Evolutionary conservation across 2,329 filamentous ascomycete genomes (phyloP).

Genomic region (Bisporella sp.): DNA sequence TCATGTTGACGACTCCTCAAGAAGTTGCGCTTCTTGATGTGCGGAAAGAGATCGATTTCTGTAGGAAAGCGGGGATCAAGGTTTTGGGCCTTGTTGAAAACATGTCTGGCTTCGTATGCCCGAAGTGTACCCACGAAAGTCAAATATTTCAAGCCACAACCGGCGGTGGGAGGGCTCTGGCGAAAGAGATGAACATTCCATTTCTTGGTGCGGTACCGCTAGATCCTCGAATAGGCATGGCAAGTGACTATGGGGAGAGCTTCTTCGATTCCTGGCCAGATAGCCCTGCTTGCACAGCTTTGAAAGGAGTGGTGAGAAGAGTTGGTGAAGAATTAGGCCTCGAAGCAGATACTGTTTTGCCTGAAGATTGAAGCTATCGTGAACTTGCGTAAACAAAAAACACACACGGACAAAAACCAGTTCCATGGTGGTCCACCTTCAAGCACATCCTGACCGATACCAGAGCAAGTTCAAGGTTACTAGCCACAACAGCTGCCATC

Average conservation of each 20-base stretch:
- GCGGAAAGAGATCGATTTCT: constrained; percentile 96
- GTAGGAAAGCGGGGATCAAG: constrained; percentile 83
- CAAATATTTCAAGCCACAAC: constrained; percentile 91
- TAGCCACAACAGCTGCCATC: no score
- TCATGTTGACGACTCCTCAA: constrained; percentile 90
- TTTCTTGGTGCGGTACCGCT: constrained; percentile 87
- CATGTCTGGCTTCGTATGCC: constrained; percentile 96
- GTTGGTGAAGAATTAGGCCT: constrained; percentile 58
- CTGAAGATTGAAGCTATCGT: not conserved
- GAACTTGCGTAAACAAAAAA: not conserved
- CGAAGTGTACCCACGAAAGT: constrained; percentile 73
- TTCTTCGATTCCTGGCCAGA: constrained; percentile 93
- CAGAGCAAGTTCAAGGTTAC: no score
- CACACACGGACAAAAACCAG: no score
- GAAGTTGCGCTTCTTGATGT: constrained; percentile 91
- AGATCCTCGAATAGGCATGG: constrained; percentile 91
- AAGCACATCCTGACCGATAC: no score
- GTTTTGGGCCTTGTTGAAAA: constrained; percentile 93
- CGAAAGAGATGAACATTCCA: constrained; percentile 78
- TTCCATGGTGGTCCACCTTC: no score
- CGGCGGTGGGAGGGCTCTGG: constrained; percentile 73
- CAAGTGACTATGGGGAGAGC: constrained; percentile 95
- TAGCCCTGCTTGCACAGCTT: constrained; percentile 78
- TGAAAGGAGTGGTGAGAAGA: constrained; percentile 71
- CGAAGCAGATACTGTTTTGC: constrained; percentile 5